Percentiles rank a stretch among this genome's conserved stretches.
phyloP scores from a whole-genome alignment of 2,329 filamentous ascomycete genomes.

The Trichoderma oligosporum region DNA sequence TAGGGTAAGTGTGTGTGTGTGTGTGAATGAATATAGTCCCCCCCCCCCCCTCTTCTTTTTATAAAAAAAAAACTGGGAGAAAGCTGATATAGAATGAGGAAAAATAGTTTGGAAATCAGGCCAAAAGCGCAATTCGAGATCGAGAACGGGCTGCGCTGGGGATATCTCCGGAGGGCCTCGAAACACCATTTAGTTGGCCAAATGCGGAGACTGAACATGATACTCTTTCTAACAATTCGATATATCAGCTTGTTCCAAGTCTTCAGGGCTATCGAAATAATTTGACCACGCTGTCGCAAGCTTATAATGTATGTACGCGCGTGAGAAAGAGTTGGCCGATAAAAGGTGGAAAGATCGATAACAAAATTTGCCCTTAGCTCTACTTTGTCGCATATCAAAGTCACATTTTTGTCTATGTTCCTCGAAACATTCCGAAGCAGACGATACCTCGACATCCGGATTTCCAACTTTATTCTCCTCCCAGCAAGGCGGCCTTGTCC shows the following conservation, averaged over 20 bases:
- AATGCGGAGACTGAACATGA: slow-evolving; percentile 25
- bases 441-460: slow-evolving; percentile 47
- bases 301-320: slow-evolving; percentile 45
- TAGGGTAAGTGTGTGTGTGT: slow-evolving; percentile 30
- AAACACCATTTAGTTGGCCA: slow-evolving; percentile 32
- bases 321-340: not conserved
- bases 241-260: slow-evolving; percentile 31
- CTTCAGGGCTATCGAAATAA: slow-evolving; percentile 49
- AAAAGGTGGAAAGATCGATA: not conserved
- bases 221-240: slow-evolving; percentile 23
- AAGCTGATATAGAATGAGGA: not conserved
- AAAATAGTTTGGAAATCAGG: slow-evolving; percentile 39
- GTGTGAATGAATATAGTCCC: too few species aligned
- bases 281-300: slow-evolving; percentile 55
- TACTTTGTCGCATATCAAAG: slow-evolving; percentile 59
- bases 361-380: slow-evolving; percentile 38
- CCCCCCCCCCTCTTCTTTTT: too few species aligned
- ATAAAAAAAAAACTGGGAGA: too few species aligned
- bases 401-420: slow-evolving; percentile 55
- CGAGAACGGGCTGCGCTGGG: slow-evolving; percentile 33
- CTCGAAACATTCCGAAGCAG: slow-evolving; percentile 44
- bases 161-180: slow-evolving; percentile 25
- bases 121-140: slow-evolving; percentile 32
- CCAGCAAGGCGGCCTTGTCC: slow-evolving; percentile 37
- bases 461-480: slow-evolving; percentile 46